Evolutionary conservation across 768 basidiomycete species (phyloP).

Genomic region (Boletus speciosus): DNA sequence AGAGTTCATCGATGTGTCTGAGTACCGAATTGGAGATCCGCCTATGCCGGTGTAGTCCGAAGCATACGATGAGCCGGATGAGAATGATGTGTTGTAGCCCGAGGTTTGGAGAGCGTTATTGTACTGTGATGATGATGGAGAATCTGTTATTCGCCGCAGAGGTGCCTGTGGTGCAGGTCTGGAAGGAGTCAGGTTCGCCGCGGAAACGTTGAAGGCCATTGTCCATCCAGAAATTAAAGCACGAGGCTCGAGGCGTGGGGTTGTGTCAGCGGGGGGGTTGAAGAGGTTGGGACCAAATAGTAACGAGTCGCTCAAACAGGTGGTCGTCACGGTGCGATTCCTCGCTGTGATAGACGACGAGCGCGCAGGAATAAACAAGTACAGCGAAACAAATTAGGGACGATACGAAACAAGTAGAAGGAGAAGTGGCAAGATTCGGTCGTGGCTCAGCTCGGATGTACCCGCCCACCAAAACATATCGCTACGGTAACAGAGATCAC

Average conservation of each 20-base stretch:
- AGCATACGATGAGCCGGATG: constrained; percentile 57
- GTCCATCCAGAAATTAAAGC: constrained; percentile 17
- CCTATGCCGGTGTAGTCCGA: constrained; percentile 79
- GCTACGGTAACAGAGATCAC: constrained; percentile 26
- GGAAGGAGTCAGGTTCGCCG: constrained; percentile 68
- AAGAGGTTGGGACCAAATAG: neutral
- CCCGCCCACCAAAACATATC: constrained; percentile 25
- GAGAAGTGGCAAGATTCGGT: constrained; percentile 1
- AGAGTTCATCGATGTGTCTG: constrained; percentile 31
- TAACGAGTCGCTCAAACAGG: neutral
- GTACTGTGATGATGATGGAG: constrained; percentile 27
- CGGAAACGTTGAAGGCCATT: constrained; percentile 50
- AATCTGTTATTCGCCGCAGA: constrained; percentile 43
- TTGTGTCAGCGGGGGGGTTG: neutral
- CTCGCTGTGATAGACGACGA: constrained; percentile 11
- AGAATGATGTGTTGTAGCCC: constrained; percentile 60
- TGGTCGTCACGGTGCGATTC: neutral
- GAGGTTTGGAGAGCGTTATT: constrained; percentile 46
- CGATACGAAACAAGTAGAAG: neutral
- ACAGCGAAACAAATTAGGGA: neutral
- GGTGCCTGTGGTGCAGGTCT: constrained; percentile 77
- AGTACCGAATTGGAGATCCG: constrained; percentile 63
- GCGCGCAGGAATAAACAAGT: neutral
- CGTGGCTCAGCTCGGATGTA: constrained; percentile 27
- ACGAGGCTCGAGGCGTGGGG: constrained; percentile 8